phyloP scores from a whole-genome alignment of 2,329 filamentous ascomycete genomes.

The Tolypocladium nubicola region DNA sequence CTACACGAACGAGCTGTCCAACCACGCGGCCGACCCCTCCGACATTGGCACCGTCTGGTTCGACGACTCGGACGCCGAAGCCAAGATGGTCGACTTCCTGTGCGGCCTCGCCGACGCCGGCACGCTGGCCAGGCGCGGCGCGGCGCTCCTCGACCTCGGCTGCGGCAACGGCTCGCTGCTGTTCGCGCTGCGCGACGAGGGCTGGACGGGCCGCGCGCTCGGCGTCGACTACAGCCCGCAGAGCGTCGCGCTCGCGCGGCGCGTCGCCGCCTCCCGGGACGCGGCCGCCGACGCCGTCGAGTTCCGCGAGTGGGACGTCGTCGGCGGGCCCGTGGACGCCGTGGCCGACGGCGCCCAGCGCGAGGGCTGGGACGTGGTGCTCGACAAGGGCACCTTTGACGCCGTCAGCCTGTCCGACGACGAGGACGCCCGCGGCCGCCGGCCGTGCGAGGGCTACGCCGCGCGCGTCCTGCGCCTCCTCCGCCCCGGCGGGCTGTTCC shows the following conservation, averaged over 20 bases:
- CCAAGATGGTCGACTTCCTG: constrained; percentile 66
- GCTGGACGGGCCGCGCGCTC: constrained; percentile 60
- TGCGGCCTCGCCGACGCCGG: constrained; percentile 13
- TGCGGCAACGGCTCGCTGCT: constrained; percentile 90
- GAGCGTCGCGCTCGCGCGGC: constrained; percentile 63
- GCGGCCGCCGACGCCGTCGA: constrained; percentile 19
- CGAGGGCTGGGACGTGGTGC: constrained; percentile 71
- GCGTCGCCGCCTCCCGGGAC: constrained; percentile 37
- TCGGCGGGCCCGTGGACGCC: constrained; percentile 28
- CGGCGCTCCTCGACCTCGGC: constrained; percentile 72
- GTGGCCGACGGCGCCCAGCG: constrained; percentile 20
- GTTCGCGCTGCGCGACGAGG: constrained; percentile 59
- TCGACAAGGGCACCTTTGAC: constrained; percentile 99
- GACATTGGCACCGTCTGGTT: constrained; percentile 95
- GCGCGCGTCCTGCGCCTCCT: constrained; percentile 59
- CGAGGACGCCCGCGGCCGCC: constrained; percentile 37
- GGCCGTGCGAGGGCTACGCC: constrained; percentile 67
- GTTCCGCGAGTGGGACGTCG: constrained; percentile 53
- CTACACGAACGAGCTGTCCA: constrained; percentile 60
- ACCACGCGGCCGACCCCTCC: constrained; percentile 59
- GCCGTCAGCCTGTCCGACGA: constrained; percentile 70
- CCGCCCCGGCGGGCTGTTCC: constrained; percentile 57
- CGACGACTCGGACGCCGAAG: constrained; percentile 80
- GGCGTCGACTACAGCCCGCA: constrained; percentile 79
- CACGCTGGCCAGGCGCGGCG: constrained; percentile 16